Evolutionary conservation across 1,139 yeast species (phyloP).

Genomic region (Pichia sp.): DNA sequence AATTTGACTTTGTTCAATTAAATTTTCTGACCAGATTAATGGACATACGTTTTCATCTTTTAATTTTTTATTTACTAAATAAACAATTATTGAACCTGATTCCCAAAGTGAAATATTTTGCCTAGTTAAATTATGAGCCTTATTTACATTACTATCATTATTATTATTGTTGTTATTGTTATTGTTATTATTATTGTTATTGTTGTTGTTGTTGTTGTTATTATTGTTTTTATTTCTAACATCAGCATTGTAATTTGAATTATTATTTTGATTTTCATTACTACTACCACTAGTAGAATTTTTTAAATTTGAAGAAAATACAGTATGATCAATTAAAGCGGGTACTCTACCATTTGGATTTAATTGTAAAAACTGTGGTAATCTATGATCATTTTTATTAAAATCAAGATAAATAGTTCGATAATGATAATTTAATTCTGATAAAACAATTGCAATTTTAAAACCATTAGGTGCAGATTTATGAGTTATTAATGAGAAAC

Average conservation of each 20-base stretch:
- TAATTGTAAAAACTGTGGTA: conserved; percentile 85
- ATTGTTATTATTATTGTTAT: conserved; percentile 37
- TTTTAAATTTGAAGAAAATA: background rate
- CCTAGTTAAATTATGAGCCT: background rate
- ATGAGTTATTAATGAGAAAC: conserved; percentile 83
- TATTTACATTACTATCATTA: conserved; percentile 3
- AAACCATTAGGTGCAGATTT: conserved; percentile 95
- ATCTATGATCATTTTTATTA: conserved; percentile 82
- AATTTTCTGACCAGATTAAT: conserved; percentile 71
- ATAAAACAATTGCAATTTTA: conserved; percentile 85
- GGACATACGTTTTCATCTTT: conserved; percentile 63
- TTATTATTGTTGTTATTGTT: background rate
- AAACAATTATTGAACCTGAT: conserved; percentile 82
- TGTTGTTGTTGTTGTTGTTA: background rate
- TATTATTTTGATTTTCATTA: too few species aligned
- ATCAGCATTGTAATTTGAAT: too few species aligned
- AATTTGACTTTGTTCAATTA: conserved; percentile 80
- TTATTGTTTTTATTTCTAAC: conserved; percentile 26
- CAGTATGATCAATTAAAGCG: conserved; percentile 78
- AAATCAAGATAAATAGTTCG: conserved; percentile 84
- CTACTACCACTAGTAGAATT: background rate
- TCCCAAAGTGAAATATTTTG: conserved; percentile 66
- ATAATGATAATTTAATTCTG: conserved; percentile 75
- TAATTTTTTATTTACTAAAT: conserved; percentile 61
- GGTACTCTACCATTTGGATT: conserved; percentile 96